phyloP scores from a whole-genome alignment of 2,329 filamentous ascomycete species.

The Fusarium sp. region DNA sequence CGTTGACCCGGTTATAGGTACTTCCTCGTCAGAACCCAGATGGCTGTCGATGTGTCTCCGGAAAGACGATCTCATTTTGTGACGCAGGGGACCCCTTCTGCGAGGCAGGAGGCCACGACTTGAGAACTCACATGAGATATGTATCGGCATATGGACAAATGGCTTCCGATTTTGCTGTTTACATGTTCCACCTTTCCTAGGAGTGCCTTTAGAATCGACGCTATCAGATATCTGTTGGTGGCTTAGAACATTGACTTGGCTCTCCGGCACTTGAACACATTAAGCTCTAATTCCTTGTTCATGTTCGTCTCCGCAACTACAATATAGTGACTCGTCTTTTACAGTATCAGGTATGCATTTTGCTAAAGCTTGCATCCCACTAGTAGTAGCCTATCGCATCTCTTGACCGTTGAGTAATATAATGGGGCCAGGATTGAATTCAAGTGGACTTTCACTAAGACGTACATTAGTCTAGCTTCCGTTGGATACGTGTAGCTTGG shows the following conservation, averaged over 20 bases:
- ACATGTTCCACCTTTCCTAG: constrained; percentile 13
- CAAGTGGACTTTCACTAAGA: background rate
- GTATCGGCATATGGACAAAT: constrained; percentile 24
- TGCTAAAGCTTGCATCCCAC: background rate
- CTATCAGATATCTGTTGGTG: background rate
- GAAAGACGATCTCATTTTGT: constrained; percentile 35
- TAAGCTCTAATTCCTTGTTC: background rate
- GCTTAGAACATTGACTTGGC: background rate
- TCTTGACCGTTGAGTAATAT: background rate
- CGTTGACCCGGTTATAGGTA: constrained; percentile 8
- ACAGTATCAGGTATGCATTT: background rate
- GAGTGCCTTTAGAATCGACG: too few species aligned
- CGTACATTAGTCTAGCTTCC: background rate
- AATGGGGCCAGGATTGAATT: background rate
- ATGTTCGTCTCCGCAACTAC: background rate
- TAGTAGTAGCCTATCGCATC: background rate
- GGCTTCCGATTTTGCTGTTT: constrained; percentile 27
- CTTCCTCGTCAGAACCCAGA: constrained; percentile 31
- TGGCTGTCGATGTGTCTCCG: constrained; percentile 21
- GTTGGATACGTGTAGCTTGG: background rate
- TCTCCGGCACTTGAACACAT: background rate
- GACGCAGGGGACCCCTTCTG: constrained; percentile 39
- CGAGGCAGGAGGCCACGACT: constrained; percentile 28
- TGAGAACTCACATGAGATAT: constrained; percentile 39
- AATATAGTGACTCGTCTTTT: background rate